phyloP scores from a whole-genome alignment of 208 protist species.

The Tetramitus jugosus region DNA sequence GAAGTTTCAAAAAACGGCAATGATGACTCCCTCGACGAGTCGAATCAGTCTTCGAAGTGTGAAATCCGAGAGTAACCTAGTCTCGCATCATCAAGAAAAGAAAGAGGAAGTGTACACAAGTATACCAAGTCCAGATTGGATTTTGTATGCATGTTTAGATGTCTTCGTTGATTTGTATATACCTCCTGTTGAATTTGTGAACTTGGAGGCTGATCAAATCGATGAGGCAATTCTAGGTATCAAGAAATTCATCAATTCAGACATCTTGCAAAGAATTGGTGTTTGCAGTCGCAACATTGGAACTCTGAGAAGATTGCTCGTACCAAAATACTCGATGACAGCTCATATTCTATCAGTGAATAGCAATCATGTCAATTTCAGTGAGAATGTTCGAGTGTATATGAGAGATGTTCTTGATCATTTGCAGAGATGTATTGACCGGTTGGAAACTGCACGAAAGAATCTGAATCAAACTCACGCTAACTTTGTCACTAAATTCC shows the following conservation, averaged over 20 bases:
- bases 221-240: background rate
- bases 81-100: background rate
- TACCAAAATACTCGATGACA: slow-evolving; percentile 12
- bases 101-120: background rate
- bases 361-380: background rate
- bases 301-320: background rate
- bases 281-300: background rate
- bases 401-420: slow-evolving; percentile 18
- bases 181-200: background rate
- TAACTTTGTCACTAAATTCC: slow-evolving; percentile 5
- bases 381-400: background rate
- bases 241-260: background rate
- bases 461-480: background rate
- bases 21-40: background rate
- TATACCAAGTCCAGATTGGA: background rate
- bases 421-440: background rate
- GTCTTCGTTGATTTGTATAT: slow-evolving; percentile 14
- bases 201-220: background rate
- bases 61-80: background rate
- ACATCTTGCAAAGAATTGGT: slow-evolving; percentile 10
- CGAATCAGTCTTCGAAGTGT: background rate
- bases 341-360: background rate
- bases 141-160: slow-evolving; percentile 14
- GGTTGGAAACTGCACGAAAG: background rate
- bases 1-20: background rate